A percentile compares a stretch with the other conserved stretches of the same genome.
These are phyloP conservation scores for Eimeria tenella DNA, from an alignment of 169 alveolate species.

Conservation along the genomic window DNA sequence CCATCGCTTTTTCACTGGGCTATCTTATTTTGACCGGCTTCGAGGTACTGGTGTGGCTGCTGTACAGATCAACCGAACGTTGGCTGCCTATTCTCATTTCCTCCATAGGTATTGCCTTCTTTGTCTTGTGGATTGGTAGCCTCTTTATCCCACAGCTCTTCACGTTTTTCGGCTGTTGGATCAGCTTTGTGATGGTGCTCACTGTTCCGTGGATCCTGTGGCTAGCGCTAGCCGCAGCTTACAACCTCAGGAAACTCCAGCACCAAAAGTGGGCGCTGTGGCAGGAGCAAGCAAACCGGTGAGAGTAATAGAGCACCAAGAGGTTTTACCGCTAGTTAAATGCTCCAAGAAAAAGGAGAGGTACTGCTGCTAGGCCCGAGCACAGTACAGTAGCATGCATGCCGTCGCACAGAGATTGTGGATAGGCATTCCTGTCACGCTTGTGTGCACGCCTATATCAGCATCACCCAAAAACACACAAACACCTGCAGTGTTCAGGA, in stretches of 20 bases:
- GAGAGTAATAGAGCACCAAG: not conserved
- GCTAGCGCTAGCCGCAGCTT: slow-evolving; percentile 78
- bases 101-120: slow-evolving; percentile 52
- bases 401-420: too few species aligned
- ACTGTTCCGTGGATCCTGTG: slow-evolving; percentile 77
- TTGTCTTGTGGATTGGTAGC: slow-evolving; percentile 69
- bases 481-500: too few species aligned
- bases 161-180: slow-evolving; percentile 79
- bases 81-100: slow-evolving; percentile 63
- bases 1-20: slow-evolving; percentile 77
- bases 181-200: slow-evolving; percentile 78
- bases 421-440: too few species aligned
- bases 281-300: slow-evolving; percentile 79
- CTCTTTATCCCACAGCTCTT: slow-evolving; percentile 72
- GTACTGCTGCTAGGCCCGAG: too few species aligned
- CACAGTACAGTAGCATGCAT: too few species aligned
- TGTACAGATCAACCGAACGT: slow-evolving; percentile 52
- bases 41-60: slow-evolving; percentile 76
- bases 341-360: too few species aligned
- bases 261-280: slow-evolving; percentile 78
- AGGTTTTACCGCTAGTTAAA: too few species aligned
- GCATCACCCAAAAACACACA: too few species aligned
- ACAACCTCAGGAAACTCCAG: slow-evolving; percentile 72
- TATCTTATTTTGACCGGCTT: slow-evolving; percentile 71
- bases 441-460: too few species aligned